A percentile compares a stretch with the other conserved stretches of the same genome.
These are phyloP conservation scores for Coniochaeta pulveracea DNA, from an alignment of 2,329 filamentous ascomycete species.

Conservation along the genomic window DNA sequence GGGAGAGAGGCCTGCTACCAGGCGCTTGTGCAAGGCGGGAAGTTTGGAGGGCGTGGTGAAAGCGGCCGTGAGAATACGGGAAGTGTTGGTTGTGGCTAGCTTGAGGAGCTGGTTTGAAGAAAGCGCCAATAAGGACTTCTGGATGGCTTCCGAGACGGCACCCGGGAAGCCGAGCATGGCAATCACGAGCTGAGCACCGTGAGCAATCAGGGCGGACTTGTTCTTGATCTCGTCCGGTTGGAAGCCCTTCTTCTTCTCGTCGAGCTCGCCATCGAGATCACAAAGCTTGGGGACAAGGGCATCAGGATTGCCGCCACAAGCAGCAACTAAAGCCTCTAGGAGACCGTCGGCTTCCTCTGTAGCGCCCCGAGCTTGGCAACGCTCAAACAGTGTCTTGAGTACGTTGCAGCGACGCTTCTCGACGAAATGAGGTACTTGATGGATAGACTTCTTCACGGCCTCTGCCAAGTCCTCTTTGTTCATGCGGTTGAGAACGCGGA, in stretches of 20 bases:
- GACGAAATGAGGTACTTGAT: slow-evolving; percentile 63
- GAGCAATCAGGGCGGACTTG: slow-evolving; percentile 43
- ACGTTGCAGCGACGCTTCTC: slow-evolving; percentile 67
- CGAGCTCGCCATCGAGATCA: slow-evolving; percentile 25
- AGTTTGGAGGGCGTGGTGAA: slow-evolving; percentile 34
- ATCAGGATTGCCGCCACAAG: slow-evolving; percentile 34
- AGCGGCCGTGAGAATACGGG: slow-evolving; percentile 38
- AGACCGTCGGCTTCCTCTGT: slow-evolving; percentile 37
- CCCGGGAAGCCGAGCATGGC: slow-evolving; percentile 68
- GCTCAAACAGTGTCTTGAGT: slow-evolving; percentile 71
- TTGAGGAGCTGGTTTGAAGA: slow-evolving; percentile 42
- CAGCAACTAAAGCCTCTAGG: slow-evolving; percentile 34
- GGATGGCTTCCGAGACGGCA: slow-evolving; percentile 55
- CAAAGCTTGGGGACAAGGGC: slow-evolving; percentile 39
- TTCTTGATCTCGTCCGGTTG: slow-evolving; percentile 37
- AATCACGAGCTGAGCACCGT: slow-evolving; percentile 74
- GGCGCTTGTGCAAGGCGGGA: slow-evolving; percentile 43
- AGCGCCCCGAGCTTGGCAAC: slow-evolving; percentile 58
- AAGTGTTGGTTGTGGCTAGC: slow-evolving; percentile 48
- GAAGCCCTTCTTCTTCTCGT: slow-evolving; percentile 13
- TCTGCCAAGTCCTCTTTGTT: slow-evolving; percentile 75
- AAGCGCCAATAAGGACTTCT: slow-evolving; percentile 56
- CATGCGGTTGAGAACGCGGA: slow-evolving; percentile 70
- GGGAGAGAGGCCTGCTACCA: slow-evolving; percentile 35
- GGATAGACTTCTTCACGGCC: slow-evolving; percentile 59